Evolutionary conservation across 2,329 filamentous ascomycete genomes (phyloP).

Genomic region (Phyllosticta citrichinensis): DNA sequence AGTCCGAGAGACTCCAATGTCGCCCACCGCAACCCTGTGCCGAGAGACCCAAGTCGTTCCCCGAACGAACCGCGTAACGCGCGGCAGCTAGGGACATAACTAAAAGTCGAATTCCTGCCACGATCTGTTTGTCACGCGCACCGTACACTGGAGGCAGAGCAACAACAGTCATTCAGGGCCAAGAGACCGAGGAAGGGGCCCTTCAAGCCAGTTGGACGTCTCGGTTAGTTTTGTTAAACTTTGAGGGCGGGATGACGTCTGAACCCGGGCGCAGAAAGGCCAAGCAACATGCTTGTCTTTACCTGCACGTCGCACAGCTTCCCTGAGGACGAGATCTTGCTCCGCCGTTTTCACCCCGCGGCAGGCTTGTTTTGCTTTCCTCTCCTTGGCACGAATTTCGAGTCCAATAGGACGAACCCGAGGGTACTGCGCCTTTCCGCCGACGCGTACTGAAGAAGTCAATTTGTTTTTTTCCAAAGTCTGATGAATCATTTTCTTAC

Average conservation of each 20-base stretch:
- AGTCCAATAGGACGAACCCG: background rate
- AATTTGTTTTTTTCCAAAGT: background rate
- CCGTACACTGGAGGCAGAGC: background rate
- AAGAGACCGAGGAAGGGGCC: background rate
- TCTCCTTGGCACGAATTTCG: background rate
- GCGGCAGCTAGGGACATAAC: background rate
- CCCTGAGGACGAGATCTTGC: background rate
- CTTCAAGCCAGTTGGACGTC: background rate
- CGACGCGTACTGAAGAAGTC: background rate
- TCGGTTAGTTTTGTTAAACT: background rate
- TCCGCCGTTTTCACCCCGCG: background rate
- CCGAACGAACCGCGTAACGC: background rate
- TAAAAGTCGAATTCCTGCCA: background rate
- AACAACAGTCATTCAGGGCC: background rate
- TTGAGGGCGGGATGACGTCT: background rate
- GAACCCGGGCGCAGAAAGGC: background rate
- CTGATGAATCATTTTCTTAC: background rate
- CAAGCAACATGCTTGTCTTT: background rate
- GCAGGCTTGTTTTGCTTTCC: background rate
- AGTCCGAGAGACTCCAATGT: background rate
- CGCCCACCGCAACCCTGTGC: background rate
- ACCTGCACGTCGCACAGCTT: background rate
- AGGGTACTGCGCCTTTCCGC: background rate
- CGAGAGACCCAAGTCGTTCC: background rate
- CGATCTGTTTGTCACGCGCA: background rate